Base-by-base conservation (phyloP, 257 asterid species). In the Solanum etuberosum region DNA sequence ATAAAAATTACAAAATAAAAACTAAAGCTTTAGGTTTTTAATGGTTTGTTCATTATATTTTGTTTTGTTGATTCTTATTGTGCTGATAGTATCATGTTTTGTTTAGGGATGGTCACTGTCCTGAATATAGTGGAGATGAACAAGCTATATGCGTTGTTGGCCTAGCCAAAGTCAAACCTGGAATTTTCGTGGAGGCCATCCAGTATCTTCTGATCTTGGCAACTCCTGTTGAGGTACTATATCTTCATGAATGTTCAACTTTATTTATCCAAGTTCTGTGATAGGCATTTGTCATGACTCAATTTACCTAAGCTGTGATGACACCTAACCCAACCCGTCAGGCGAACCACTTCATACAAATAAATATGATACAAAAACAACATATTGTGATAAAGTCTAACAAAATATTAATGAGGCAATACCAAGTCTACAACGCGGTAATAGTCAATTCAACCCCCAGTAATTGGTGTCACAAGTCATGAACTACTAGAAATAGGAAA, bases 111-210 rank as follows among this genome's bases (percentile, higher is more conserved):
- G 99, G 99, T 40, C 98, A 93, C 71, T 97, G 99, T 88, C 93
- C 96, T 78, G 98, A 97, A 91, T 97, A 90, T 91, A 94, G 92
- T 83, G 98, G 93, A 86, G 99, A 95, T 86, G 99, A 95, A 88
- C 99, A 97, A 92, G 98, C 98, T 88, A 97, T 97, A 34, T 97
- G 98, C 86, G 97, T 98, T 65, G 98, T 96, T 90, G 98, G 98
- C 88, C 89, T 97, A 86, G 93, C 97, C 65, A 97, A 96, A 91
- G 92, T 96, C 83, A 96, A 92, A 92, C 93, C 98, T 77, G 98
- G 99, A 38, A 92, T 96, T 85, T 97, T 97, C 89, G 91, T 97
- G 80, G 99, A 97, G 90, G 98, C 99, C 86, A 95, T 97, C 88
- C 98, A 97, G 89, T 91, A 93, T 89, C 95, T 97, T 90, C 90